Conservation (phyloP, 257 asterid genomes). For the Solanum ossicruentum region DNA sequence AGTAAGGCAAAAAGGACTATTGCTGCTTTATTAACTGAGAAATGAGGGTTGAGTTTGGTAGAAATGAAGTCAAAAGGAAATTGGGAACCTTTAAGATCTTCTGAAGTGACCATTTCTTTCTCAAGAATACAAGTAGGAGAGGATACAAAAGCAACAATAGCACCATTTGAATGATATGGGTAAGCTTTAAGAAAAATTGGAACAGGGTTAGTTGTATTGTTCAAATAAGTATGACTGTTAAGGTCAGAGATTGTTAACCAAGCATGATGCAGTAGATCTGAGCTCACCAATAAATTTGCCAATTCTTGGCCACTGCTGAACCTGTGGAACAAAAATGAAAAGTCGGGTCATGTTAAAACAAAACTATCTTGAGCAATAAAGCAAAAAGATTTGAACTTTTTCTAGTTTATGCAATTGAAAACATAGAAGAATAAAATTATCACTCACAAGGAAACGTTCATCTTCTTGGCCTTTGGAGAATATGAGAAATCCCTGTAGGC, state of each 20-base stretch:
- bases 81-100: neutral
- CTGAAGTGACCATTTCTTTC: slow-evolving; percentile 3
- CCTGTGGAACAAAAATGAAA: neutral
- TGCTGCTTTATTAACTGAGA: slow-evolving; percentile 11
- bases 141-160: slow-evolving; percentile 12
- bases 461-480: neutral
- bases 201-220: neutral
- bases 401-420: neutral
- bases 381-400: neutral
- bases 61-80: slow-evolving; percentile 2
- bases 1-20: neutral
- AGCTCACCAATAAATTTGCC: slow-evolving; percentile 3
- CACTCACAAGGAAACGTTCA: neutral
- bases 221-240: neutral
- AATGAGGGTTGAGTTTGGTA: slow-evolving; percentile 14
- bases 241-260: slow-evolving; percentile 6
- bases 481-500: neutral
- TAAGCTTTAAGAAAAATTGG: neutral
- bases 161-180: neutral
- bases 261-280: slow-evolving; percentile 8
- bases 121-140: neutral
- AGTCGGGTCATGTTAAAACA: neutral
- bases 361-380: neutral
- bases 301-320: slow-evolving; percentile 8
- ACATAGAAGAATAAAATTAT: neutral